These are phyloP conservation scores for Ophiobolus disseminans DNA, from an alignment of 2,329 filamentous ascomycete genomes.

Conservation along the genomic window DNA sequence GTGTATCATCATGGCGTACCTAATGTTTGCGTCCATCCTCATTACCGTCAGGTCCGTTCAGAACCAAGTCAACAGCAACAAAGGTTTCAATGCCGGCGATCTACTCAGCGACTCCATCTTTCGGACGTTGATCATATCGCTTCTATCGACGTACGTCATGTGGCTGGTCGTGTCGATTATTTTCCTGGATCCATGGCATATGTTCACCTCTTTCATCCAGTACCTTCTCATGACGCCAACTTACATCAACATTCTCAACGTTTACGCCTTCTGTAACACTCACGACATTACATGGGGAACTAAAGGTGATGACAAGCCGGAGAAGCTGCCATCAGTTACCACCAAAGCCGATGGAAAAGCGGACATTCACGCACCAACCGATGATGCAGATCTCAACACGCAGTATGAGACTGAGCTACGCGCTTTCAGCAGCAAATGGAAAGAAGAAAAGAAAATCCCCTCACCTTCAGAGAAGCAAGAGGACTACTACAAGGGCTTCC, in stretches of 20 bases:
- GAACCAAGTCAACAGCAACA: conserved; percentile 65
- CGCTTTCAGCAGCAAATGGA: conserved; percentile 76
- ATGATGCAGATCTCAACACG: conserved; percentile 92
- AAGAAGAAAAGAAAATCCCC: conserved; percentile 71
- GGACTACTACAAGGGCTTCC: conserved; percentile 97
- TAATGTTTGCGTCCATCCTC: conserved; percentile 93
- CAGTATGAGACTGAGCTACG: conserved; percentile 88
- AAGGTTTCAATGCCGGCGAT: conserved; percentile 72
- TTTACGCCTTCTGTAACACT: conserved; percentile 98
- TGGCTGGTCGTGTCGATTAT: conserved; percentile 91
- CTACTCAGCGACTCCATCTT: conserved; percentile 90
- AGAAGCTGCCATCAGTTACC: conserved; percentile 85
- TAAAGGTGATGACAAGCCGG: conserved; percentile 95
- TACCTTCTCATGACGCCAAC: conserved; percentile 94
- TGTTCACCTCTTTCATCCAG: conserved; percentile 92
- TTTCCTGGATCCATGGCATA: conserved; percentile 99
- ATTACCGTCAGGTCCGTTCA: conserved; percentile 90
- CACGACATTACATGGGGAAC: conserved; percentile 98
- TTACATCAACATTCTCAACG: conserved; percentile 98
- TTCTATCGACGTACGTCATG: conserved; percentile 89
- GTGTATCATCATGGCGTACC: conserved; percentile 89
- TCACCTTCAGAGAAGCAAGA: conserved; percentile 81
- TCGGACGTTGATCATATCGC: conserved; percentile 90
- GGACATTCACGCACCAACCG: conserved; percentile 82
- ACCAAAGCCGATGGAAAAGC: conserved; percentile 96